Conservation (phyloP, 139 green algal genomes). For the Diplosphaera chodatii region DNA sequence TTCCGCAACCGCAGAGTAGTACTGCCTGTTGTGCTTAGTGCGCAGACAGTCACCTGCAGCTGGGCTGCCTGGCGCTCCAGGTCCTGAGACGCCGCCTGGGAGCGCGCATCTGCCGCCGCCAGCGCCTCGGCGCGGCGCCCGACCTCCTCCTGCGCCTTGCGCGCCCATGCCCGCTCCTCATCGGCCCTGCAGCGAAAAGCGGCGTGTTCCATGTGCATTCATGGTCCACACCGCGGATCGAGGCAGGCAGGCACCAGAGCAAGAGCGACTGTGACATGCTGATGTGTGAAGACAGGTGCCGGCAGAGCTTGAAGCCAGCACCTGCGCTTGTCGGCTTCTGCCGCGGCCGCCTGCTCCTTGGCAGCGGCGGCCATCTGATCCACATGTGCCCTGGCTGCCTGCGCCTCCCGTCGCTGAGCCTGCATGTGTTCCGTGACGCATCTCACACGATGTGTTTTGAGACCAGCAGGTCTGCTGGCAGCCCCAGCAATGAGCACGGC, state of each 20-base stretch:
- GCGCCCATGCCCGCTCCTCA: neutral
- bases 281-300: too few relatives aligned
- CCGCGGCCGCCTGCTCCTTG: neutral
- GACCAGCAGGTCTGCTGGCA: too few relatives aligned
- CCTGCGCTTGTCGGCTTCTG: neutral
- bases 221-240: too few relatives aligned
- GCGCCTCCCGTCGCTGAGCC: neutral
- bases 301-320: too few relatives aligned
- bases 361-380: neutral
- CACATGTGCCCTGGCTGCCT: neutral
- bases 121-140: neutral
- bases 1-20: too few relatives aligned
- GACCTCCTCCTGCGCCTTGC: neutral
- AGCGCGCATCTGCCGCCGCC: neutral
- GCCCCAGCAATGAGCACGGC: too few relatives aligned
- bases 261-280: too few relatives aligned
- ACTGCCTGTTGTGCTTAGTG: too few relatives aligned
- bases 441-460: too few relatives aligned
- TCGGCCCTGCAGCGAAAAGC: neutral
- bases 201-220: too few relatives aligned
- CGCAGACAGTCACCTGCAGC: neutral
- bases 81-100: neutral
- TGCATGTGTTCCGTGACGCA: neutral
- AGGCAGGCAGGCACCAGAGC: too few relatives aligned
- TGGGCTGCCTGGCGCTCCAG: neutral